Evolutionary conservation across 2,329 filamentous ascomycete species (phyloP).

Genomic region (Beauveria rudraprayagi): DNA sequence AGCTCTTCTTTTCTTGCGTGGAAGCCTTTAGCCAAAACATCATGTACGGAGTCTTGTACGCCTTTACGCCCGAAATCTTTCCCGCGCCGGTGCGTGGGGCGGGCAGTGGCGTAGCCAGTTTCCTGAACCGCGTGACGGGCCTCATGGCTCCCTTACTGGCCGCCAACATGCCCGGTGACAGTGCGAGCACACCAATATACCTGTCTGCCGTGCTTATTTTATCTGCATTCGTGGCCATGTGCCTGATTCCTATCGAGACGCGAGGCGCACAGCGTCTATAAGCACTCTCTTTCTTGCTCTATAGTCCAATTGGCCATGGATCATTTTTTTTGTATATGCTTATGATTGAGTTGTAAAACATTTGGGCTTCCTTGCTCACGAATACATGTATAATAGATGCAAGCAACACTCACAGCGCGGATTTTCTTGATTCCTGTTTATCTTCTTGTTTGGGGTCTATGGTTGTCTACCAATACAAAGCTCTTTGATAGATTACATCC

Average conservation of each 20-base stretch:
- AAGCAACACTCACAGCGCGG: neutral
- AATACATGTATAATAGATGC: neutral
- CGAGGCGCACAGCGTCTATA: conserved; percentile 50
- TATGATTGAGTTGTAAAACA: neutral
- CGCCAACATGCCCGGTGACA: conserved; percentile 49
- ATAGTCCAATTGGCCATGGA: neutral
- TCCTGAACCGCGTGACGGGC: conserved; percentile 60
- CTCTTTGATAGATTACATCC: neutral
- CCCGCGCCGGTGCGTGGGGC: conserved; percentile 64
- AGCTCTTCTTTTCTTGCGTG: conserved; percentile 59
- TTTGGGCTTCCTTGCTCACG: neutral
- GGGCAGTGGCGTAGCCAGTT: conserved; percentile 63
- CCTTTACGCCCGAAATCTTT: conserved; percentile 71
- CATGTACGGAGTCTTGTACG: conserved; percentile 70
- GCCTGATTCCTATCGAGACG: conserved; percentile 56
- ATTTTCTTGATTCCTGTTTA: neutral
- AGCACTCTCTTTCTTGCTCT: neutral
- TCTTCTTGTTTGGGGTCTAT: neutral
- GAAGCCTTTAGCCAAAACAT: conserved; percentile 68
- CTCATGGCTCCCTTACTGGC: conserved; percentile 63
- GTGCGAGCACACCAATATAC: conserved; percentile 49
- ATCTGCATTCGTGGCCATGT: conserved; percentile 51
- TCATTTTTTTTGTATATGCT: neutral
- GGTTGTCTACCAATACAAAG: neutral
- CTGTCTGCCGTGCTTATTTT: conserved; percentile 49